Base-by-base conservation (phyloP, 768 basidiomycete genomes). In the Brasilioporus rufonigricans region DNA sequence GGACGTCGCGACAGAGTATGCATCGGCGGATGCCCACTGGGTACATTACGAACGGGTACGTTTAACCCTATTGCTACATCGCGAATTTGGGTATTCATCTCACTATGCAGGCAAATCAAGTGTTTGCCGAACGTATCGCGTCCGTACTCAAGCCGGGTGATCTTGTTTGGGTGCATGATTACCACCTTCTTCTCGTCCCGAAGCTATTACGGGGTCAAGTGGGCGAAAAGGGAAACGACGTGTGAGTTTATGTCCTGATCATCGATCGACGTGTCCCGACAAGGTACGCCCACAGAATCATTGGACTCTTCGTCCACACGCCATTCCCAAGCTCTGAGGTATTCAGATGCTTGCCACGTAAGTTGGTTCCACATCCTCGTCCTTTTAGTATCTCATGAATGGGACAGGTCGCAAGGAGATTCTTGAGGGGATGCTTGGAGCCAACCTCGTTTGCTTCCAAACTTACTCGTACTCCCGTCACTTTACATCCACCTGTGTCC, bases 301-400 rank as follows among this genome's bases (percentile, higher is more conserved):
- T 96, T 39, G 96, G 95, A 4, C 82, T 99, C 57, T 99, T 98
- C 73, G 89, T 98, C 43, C 96, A 99, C 74, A 98, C 96, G 1
- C 95, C 96, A 13, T 98, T 98, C 86, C 96, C 96, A 5, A 91
- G 87, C 68, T 91, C 89, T 57, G 96, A 99, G 67, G 89, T 98
- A 60, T 99, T 98, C 79, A 79, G 95, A 52, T 96, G 91, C 71
- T 74, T 97, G 39, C 93, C 94, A 2, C 84, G 92, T 90, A 61
- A 71, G 87, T 82, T 16, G 31, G 14, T 16, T 16, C n/a, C n/a
- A n/a, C n/a, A n/a, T n/a, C 0, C 4, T 19, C 1, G 3, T 18
- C 24, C 57, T 1, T n/a, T 24, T n/a, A 7, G 32, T 19, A 44
- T 58, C 33, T 63, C 39, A 60, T 48, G 14, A 4, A 33, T 45